phyloP scores from a whole-genome alignment of 257 asterid genomes.

The Voacanga thouarsii region DNA sequence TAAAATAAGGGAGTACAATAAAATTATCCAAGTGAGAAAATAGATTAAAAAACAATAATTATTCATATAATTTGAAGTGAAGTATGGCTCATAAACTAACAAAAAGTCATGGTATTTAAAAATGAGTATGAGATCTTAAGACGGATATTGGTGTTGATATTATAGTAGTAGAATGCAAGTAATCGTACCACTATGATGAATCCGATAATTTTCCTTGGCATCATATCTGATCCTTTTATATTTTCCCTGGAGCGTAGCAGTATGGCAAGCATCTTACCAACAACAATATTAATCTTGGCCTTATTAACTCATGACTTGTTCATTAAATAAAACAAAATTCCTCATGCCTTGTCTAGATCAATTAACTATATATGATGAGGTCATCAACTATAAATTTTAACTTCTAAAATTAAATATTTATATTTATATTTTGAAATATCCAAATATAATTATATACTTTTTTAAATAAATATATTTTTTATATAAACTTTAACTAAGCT shows the following conservation, averaged over 20 bases:
- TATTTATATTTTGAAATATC: no score
- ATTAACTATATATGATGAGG: background rate
- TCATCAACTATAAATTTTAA: no score
- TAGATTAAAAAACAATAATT: background rate
- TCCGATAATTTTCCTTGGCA: background rate
- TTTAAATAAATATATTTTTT: no score
- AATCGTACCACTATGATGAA: background rate
- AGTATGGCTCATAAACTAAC: background rate
- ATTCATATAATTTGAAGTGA: background rate
- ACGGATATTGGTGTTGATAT: background rate
- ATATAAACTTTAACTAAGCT: no score
- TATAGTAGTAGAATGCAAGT: background rate
- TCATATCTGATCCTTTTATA: background rate
- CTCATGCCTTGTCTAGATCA: no score
- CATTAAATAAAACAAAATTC: no score
- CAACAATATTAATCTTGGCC: no score
- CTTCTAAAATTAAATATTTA: no score
- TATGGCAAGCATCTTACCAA: background rate
- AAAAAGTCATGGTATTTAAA: background rate
- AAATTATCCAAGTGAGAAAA: background rate
- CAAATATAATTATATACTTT: no score
- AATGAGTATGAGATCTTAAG: background rate
- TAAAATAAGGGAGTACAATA: no score
- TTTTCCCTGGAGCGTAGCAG: background rate
- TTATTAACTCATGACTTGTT: no score